Conservation (phyloP, 2,329 filamentous ascomycete species). For the Albifimbria verrucaria region DNA sequence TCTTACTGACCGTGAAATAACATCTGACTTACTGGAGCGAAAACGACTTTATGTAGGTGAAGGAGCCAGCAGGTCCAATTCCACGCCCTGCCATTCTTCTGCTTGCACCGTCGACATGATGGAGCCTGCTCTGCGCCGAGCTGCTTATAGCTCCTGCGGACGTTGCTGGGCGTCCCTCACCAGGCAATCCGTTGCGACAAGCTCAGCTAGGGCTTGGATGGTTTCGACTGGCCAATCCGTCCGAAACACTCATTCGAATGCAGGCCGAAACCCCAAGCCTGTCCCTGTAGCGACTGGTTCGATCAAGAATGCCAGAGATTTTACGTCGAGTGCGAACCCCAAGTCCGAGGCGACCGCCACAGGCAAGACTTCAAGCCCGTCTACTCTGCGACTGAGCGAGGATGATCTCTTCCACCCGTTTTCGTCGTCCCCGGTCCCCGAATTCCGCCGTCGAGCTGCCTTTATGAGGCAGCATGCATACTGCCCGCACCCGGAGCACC, state of each 20-base stretch:
- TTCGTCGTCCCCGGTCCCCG: conserved; percentile 80
- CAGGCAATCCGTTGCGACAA: conserved; percentile 22
- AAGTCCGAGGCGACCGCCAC: conserved; percentile 23
- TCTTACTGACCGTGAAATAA: conserved; percentile 11
- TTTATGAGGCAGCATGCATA: conserved; percentile 92
- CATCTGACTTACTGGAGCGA: background rate
- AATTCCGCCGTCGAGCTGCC: conserved; percentile 81
- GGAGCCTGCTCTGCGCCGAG: conserved; percentile 38
- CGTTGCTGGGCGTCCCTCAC: conserved; percentile 34
- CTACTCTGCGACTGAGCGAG: conserved; percentile 47
- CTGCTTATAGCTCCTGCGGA: conserved; percentile 36
- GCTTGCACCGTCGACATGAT: conserved; percentile 17
- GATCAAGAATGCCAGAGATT: conserved; percentile 18
- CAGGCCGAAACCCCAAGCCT: conserved; percentile 18
- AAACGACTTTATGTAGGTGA: background rate
- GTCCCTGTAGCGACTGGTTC: conserved; percentile 6
- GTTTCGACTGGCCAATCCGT: conserved; percentile 24
- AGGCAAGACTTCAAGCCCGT: conserved; percentile 16
- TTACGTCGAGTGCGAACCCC: conserved; percentile 24
- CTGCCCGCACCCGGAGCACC: conserved; percentile 88
- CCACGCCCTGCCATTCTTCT: background rate
- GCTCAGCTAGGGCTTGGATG: conserved; percentile 20
- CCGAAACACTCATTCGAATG: conserved; percentile 25
- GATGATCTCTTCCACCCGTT: conserved; percentile 94
- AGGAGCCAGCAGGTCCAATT: background rate